These are phyloP conservation scores for Daldinia sp. DNA, from an alignment of 2,329 filamentous ascomycete species.

Conservation along the genomic window DNA sequence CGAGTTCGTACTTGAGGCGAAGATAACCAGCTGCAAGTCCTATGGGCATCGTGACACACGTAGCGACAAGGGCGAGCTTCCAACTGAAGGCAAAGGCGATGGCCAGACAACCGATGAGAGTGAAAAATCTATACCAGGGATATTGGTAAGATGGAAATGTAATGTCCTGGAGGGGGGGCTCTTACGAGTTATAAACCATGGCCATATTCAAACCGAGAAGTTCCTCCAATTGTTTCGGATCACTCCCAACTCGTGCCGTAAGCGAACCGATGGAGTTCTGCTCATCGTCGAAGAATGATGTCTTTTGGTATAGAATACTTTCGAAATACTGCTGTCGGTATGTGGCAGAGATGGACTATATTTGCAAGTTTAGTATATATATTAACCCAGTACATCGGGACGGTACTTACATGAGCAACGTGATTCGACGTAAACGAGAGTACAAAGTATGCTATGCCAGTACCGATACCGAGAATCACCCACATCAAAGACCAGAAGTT, in stretches of 20 bases:
- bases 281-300: slow-evolving; percentile 67
- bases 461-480: slow-evolving; percentile 62
- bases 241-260: slow-evolving; percentile 62
- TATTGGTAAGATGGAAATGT: neutral
- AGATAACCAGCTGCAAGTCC: slow-evolving; percentile 58
- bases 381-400: neutral
- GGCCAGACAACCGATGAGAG: slow-evolving; percentile 68
- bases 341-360: slow-evolving; percentile 57
- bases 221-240: slow-evolving; percentile 68
- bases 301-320: slow-evolving; percentile 66
- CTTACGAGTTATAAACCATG: slow-evolving; percentile 63
- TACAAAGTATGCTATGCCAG: slow-evolving; percentile 62
- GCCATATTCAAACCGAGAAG: slow-evolving; percentile 70
- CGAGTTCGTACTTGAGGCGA: slow-evolving; percentile 65
- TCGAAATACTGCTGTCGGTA: slow-evolving; percentile 69
- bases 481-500: slow-evolving; percentile 75
- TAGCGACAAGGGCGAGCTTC: slow-evolving; percentile 75
- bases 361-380: slow-evolving; percentile 1
- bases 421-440: slow-evolving; percentile 56
- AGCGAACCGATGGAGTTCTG: slow-evolving; percentile 68
- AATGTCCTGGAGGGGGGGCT: neutral
- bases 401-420: slow-evolving; percentile 51
- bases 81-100: slow-evolving; percentile 78
- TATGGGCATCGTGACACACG: slow-evolving; percentile 67
- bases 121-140: slow-evolving; percentile 57